Base-by-base conservation (phyloP, 2,329 filamentous ascomycete genomes). In the Colletotrichum aenigma region DNA sequence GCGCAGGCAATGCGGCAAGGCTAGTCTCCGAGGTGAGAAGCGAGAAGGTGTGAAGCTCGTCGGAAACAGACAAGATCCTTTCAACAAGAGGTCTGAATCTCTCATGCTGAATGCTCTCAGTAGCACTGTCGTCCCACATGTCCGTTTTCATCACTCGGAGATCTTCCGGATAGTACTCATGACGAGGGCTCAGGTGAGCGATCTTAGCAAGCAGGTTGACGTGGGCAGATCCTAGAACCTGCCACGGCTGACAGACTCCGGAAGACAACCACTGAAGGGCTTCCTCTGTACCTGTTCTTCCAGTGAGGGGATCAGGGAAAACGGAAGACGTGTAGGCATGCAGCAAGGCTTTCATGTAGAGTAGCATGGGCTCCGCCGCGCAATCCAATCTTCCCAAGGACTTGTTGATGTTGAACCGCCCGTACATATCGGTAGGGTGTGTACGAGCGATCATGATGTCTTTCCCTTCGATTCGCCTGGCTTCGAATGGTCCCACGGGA, bases 251-350 rank as follows among this genome's bases (percentile, higher is more conserved):
- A 38, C 87, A 89, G 3, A 82, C 81, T 0, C 88, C 90, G 0
- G 90, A 90, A 4, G 81, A 78, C 0, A 94, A 82, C 32, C 85
- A 87, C 3, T 86, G 81, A 0, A 92, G 74, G 0, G 91, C 88
- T 80, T 93, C 91, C 78, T 94, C 92, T 0, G 87, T 88, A 0
- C 93, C 93, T 0, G 91, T 94, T 0, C 87, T 85, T 0, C 86
- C 83, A 0, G 92, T 94, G 0, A 94, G 84, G 0, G 85, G 82
- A 78, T 94, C 93, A 0, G 90, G 88, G 0, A 94, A 43, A 0
- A 88, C 78, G 36, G 88, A 90, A 0, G 92, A 92, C 0, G 93
- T 94, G 6, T 88, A 82, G 0, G 92, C 93, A 79, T 94, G 93
- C 1, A 92, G 80, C 6, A 88, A 81, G 0, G 91, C 91, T 78